phyloP scores from a whole-genome alignment of 1,284 basidiomycete species.

The Naganishia cerealis region DNA sequence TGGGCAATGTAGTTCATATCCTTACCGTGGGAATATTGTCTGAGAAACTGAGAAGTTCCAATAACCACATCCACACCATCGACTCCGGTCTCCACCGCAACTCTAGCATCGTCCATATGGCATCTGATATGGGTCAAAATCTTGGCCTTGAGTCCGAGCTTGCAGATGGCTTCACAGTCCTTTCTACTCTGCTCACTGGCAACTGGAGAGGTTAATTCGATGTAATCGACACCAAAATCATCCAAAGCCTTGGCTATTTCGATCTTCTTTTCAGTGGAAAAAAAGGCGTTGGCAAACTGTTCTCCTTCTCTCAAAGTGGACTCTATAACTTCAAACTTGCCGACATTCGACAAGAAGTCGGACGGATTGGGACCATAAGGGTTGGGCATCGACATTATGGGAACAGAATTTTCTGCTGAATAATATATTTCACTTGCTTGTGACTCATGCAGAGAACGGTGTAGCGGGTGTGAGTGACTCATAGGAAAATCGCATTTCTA shows the following conservation, averaged over 20 bases:
- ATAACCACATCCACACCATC: conserved; percentile 99
- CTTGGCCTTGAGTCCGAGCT: conserved; percentile 83
- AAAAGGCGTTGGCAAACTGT: conserved; percentile 99
- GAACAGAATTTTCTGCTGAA: no score
- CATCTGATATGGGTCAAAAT: conserved; percentile 99
- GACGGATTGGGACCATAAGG: no score
- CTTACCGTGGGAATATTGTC: conserved; percentile 99
- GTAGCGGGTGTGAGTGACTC: no score
- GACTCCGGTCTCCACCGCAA: conserved; percentile 98
- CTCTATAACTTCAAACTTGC: no score
- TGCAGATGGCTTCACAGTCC: conserved; percentile 99
- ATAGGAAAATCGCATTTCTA: no score
- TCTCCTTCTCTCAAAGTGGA: no score
- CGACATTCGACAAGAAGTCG: no score
- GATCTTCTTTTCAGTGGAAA: conserved; percentile 99
- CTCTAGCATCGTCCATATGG: conserved; percentile 99
- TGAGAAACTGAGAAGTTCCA: conserved; percentile 96
- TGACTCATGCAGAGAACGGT: no score
- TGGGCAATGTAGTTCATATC: conserved; percentile 99
- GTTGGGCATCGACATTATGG: no score
- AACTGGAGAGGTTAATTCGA: conserved; percentile 96
- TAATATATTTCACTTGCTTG: no score
- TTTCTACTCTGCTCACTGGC: conserved; percentile 92
- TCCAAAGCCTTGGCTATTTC: conserved; percentile 93
- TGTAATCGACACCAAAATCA: conserved; percentile 98